phyloP scores from a whole-genome alignment of 768 basidiomycete genomes.

The Galerina sulciceps region DNA sequence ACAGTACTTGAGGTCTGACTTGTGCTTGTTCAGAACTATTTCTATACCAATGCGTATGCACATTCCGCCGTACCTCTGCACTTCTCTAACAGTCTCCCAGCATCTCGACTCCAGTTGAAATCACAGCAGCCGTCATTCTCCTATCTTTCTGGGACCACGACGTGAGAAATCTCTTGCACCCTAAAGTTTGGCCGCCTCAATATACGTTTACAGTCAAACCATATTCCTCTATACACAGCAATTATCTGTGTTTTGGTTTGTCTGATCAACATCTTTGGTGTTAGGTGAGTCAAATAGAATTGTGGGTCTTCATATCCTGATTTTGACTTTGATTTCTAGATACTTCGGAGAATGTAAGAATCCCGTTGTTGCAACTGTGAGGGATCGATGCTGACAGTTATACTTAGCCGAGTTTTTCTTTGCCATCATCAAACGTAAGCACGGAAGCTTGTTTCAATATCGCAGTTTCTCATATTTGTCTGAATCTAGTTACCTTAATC shows the following conservation, averaged over 20 bases:
- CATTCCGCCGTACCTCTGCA: background rate
- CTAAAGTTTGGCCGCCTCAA: background rate
- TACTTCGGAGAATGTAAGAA: constrained; percentile 68
- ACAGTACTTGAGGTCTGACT: background rate
- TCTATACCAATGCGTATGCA: constrained; percentile 44
- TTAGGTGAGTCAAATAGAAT: constrained; percentile 43
- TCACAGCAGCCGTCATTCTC: constrained; percentile 72
- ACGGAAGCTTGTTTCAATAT: background rate
- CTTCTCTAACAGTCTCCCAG: constrained; percentile 24
- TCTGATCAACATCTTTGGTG: constrained; percentile 71
- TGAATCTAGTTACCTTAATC: constrained; percentile 54
- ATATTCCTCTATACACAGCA: constrained; percentile 60
- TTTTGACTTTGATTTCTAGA: constrained; percentile 28
- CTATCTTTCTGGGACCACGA: constrained; percentile 75
- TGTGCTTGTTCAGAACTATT: constrained; percentile 38
- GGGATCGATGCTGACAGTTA: background rate
- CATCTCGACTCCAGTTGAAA: constrained; percentile 74
- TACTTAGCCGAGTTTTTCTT: constrained; percentile 64
- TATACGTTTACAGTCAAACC: constrained; percentile 33
- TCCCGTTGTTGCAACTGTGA: background rate
- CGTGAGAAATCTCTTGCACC: constrained; percentile 34
- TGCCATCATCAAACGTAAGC: constrained; percentile 65
- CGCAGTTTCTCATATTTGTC: background rate
- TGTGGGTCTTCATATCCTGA: background rate
- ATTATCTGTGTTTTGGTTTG: constrained; percentile 62